phyloP scores from a whole-genome alignment of 805 yeast species.

The Diddensiella caesifluorescens region DNA sequence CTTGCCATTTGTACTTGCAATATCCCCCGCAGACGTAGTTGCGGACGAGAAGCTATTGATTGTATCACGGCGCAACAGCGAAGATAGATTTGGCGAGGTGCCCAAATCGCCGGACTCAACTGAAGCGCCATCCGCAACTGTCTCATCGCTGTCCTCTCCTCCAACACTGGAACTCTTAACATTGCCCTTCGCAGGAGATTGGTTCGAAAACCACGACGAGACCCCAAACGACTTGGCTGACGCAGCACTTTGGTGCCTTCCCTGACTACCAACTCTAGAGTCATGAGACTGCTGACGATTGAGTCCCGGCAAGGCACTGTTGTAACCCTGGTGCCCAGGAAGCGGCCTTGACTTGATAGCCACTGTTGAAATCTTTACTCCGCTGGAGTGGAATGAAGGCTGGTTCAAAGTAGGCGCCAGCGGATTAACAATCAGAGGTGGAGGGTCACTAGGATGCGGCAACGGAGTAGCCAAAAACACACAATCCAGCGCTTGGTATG shows the following conservation, averaged over 20 bases:
- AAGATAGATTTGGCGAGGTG: slow-evolving; percentile 1
- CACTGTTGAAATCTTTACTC: slow-evolving; percentile 13
- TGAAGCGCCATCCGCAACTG: slow-evolving; percentile 4
- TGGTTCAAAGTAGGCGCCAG: slow-evolving; percentile 31
- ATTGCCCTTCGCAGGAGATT: slow-evolving; percentile 5
- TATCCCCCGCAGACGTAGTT: not conserved
- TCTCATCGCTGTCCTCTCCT: slow-evolving; percentile 1
- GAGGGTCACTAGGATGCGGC: slow-evolving; percentile 35
- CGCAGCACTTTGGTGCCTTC: slow-evolving; percentile 3
- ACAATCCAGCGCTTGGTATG: slow-evolving; percentile 26
- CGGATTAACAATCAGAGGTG: slow-evolving; percentile 32
- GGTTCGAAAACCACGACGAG: slow-evolving; percentile 14
- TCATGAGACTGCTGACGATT: slow-evolving; percentile 3
- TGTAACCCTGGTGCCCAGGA: slow-evolving; percentile 7
- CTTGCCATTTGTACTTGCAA: not conserved
- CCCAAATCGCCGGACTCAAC: slow-evolving; percentile 5
- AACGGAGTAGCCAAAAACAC: slow-evolving; percentile 35
- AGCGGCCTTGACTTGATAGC: slow-evolving; percentile 4
- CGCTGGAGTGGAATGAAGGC: slow-evolving; percentile 26
- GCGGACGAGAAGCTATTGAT: not conserved
- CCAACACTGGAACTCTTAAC: slow-evolving; percentile 1
- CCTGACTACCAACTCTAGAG: not conserved
- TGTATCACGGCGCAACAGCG: slow-evolving; percentile 5
- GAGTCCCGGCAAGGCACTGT: not conserved
- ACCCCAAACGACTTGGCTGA: slow-evolving; percentile 17